These are phyloP conservation scores for Usnea hakonensis DNA, from an alignment of 495 filamentous ascomycete species.

Conservation along the genomic window DNA sequence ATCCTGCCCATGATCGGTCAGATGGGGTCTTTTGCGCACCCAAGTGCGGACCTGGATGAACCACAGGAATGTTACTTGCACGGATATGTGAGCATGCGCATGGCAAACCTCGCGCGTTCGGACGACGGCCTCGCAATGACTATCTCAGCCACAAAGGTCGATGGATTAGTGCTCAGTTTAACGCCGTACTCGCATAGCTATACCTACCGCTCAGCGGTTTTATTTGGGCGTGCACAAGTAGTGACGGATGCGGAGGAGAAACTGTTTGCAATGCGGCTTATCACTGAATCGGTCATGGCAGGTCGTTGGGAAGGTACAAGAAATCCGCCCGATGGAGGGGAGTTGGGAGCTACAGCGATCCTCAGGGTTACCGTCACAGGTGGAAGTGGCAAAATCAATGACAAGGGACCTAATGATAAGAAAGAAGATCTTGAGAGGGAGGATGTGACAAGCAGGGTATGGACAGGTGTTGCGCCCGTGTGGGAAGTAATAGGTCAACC, in stretches of 20 bases:
- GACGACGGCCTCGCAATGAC: conserved; percentile 48
- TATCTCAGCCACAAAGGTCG: conserved; percentile 57
- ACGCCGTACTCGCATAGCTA: conserved; percentile 70
- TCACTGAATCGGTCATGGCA: conserved; percentile 64
- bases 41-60: conserved; percentile 54
- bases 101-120: conserved; percentile 56
- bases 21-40: conserved; percentile 61
- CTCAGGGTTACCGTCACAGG: conserved; percentile 56
- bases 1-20: conserved; percentile 80
- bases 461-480: conserved; percentile 74
- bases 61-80: conserved; percentile 70
- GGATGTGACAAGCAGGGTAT: conserved; percentile 47
- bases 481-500: conserved; percentile 54
- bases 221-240: conserved; percentile 63
- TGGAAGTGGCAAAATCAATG: conserved; percentile 68
- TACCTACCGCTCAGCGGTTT: conserved; percentile 74
- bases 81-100: conserved; percentile 71
- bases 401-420: conserved; percentile 60
- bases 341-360: conserved; percentile 68
- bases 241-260: conserved; percentile 64
- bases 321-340: conserved; percentile 59
- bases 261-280: conserved; percentile 68
- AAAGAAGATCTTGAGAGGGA: conserved; percentile 45
- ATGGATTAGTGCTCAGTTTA: conserved; percentile 67
- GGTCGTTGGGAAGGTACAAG: conserved; percentile 61